Evolutionary conservation across 345 rosid species (phyloP).

Genomic region (Salix suchowensis): DNA sequence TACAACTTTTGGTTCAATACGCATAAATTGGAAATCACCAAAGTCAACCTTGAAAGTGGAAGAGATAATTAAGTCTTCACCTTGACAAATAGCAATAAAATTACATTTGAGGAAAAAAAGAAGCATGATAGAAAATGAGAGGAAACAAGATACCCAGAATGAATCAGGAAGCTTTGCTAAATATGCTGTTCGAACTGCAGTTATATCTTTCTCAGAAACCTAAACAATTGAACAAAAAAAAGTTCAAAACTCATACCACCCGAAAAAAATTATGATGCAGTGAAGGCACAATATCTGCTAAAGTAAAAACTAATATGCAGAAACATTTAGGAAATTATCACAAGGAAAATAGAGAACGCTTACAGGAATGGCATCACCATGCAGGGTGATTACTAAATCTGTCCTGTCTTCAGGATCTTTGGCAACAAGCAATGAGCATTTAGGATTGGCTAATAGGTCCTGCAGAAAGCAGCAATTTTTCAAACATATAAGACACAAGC

Average conservation of each 20-base stretch:
- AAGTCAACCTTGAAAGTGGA: conserved; percentile 76
- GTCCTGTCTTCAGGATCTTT: conserved; percentile 86
- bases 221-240: conserved; percentile 21
- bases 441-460: conserved; percentile 77
- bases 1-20: conserved; percentile 72
- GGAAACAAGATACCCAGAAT: conserved; percentile 64
- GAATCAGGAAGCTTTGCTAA: conserved; percentile 87
- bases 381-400: conserved; percentile 73
- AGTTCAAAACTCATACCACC: neutral
- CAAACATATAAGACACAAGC: neutral
- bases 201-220: conserved; percentile 63
- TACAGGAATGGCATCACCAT: conserved; percentile 83
- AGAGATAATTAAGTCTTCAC: conserved; percentile 10
- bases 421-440: conserved; percentile 82
- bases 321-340: neutral
- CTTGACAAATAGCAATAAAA: neutral
- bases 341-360: conserved; percentile 16
- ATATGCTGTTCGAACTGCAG: conserved; percentile 66
- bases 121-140: conserved; percentile 7
- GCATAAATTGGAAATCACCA: conserved; percentile 85
- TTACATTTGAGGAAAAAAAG: neutral
- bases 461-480: conserved; percentile 21
- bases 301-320: neutral
- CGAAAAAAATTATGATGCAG: neutral
- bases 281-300: neutral